Evolutionary conservation across 2,329 filamentous ascomycete genomes (phyloP).

Genomic region (Phialemoniopsis sp.): DNA sequence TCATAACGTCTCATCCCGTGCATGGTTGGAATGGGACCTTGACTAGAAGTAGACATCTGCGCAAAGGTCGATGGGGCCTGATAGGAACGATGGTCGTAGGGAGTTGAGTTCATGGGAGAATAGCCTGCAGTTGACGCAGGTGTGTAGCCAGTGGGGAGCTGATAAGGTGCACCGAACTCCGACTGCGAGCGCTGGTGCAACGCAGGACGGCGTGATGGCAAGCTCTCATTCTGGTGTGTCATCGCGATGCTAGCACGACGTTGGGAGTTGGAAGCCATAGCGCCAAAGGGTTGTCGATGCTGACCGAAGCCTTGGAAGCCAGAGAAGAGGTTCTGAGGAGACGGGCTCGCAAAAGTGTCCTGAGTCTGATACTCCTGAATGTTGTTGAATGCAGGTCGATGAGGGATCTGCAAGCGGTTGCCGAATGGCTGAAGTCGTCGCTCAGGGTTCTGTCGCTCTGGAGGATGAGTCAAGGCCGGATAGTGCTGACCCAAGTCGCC

Average conservation of each 20-base stretch:
- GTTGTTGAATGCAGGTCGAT: conserved; percentile 23
- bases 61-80: too few species aligned
- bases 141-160: too few species aligned
- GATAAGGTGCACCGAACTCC: conserved; percentile 6
- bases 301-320: conserved; percentile 7
- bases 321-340: conserved; percentile 10
- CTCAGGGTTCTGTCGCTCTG: too few species aligned
- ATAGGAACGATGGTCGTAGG: too few species aligned
- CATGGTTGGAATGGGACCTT: too few species aligned
- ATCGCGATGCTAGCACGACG: conserved; percentile 1
- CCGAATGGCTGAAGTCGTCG: too few species aligned
- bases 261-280: conserved; percentile 5
- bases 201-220: not conserved
- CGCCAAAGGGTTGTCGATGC: conserved; percentile 1
- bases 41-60: too few species aligned
- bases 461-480: conserved; percentile 7
- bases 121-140: not conserved
- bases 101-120: not conserved
- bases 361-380: conserved; percentile 26
- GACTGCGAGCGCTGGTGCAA: conserved; percentile 14
- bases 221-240: conserved; percentile 4
- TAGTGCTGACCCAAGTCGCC: not conserved
- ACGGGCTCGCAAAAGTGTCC: conserved; percentile 17
- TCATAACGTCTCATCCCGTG: too few species aligned
- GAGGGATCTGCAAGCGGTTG: conserved; percentile 15